These are phyloP conservation scores for Larix kaempferi DNA, from an alignment of 75 land plant genomes.

Conservation along the genomic window DNA sequence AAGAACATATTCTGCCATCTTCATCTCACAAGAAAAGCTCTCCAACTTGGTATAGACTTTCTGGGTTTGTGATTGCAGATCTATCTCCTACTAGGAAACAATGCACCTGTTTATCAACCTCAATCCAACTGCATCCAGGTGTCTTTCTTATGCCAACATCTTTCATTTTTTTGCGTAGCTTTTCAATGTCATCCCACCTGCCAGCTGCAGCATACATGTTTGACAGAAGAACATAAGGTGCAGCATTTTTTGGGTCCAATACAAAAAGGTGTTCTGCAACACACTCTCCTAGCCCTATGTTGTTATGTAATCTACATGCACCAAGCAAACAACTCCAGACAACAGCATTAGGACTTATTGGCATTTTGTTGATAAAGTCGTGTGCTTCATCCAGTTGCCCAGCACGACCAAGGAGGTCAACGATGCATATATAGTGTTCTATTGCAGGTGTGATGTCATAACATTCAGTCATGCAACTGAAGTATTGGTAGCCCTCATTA, in stretches of 20 bases:
- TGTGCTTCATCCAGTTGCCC: background rate
- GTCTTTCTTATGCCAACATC: background rate
- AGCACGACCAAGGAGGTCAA: background rate
- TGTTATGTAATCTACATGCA: background rate
- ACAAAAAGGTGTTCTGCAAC: slow-evolving; percentile 1
- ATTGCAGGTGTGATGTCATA: background rate
- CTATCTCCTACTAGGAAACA: background rate
- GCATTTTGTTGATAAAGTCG: slow-evolving; percentile 1
- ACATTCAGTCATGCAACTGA: no score
- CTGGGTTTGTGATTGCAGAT: background rate
- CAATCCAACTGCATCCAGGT: background rate
- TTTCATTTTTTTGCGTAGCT: background rate
- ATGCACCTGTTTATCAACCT: background rate
- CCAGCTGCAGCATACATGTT: background rate
- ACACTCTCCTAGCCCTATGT: background rate
- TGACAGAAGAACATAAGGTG: background rate
- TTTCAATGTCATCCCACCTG: background rate
- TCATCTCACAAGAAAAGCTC: background rate
- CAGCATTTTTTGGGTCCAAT: background rate
- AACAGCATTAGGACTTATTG: background rate
- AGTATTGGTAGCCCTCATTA: no score
- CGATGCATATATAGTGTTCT: slow-evolving; percentile 6
- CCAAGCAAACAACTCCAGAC: background rate
- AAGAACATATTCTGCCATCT: background rate
- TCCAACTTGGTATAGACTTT: background rate